A percentile compares a stretch with the other conserved stretches of the same genome.
Conservation (phyloP, 768 basidiomycete species). For the Crepidotus variabilis region DNA sequence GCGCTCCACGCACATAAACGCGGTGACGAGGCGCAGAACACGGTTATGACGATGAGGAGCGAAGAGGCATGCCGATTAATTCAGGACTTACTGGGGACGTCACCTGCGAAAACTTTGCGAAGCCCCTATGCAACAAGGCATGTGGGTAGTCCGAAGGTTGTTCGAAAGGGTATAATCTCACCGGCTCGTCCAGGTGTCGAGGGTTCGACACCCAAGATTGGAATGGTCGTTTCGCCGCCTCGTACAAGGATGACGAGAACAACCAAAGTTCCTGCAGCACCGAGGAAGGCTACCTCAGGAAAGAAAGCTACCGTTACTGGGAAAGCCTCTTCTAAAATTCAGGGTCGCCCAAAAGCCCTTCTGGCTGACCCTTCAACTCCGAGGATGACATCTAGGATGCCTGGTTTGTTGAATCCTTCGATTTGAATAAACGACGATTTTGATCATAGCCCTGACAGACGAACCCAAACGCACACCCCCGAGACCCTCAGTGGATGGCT, state of each 20-base stretch:
- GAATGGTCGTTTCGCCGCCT: conserved; percentile 18
- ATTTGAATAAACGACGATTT: no score
- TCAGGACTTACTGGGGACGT: conserved; percentile 26
- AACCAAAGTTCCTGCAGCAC: conserved; percentile 20
- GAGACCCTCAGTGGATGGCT: conserved; percentile 17
- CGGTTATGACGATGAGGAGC: conserved; percentile 45
- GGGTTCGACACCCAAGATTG: conserved; percentile 7
- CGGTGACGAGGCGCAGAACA: conserved; percentile 37
- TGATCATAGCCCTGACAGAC: conserved; percentile 12
- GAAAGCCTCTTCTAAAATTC: neutral
- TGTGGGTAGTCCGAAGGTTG: conserved; percentile 17
- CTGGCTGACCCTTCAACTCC: neutral
- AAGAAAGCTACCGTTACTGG: conserved; percentile 15
- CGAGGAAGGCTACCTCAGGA: conserved; percentile 26
- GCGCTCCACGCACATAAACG: conserved; percentile 68
- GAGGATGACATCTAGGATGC: neutral
- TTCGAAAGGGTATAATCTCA: conserved; percentile 14
- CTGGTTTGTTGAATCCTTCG: conserved; percentile 18
- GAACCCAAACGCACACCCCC: conserved; percentile 24
- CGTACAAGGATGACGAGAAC: conserved; percentile 16
- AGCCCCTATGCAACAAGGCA: conserved; percentile 16
- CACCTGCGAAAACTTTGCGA: neutral
- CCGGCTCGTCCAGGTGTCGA: neutral
- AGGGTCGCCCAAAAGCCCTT: neutral
- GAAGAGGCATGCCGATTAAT: conserved; percentile 52